Evolutionary conservation across 306 rosid genomes (phyloP), one percentile per base, ranked within the genome.

Genomic region (Arachis hypogaea): DNA sequence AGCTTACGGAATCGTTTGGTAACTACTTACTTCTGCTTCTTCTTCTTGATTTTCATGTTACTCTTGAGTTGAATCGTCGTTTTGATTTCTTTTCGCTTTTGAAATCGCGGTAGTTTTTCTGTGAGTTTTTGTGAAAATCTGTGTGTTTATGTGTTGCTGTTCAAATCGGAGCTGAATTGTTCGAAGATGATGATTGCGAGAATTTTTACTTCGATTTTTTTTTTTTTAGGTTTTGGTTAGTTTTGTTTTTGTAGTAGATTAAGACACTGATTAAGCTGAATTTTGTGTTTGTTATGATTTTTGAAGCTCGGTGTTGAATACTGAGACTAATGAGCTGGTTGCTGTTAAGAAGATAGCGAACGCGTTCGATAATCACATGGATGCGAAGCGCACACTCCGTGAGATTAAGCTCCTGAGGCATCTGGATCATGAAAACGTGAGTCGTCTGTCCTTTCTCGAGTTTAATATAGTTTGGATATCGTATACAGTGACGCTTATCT

Each of bases 341-440:
- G 98, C 98, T 64, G 72, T 94, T 42, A 94, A 94, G 93, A 94
- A 94, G 80, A 94, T 94, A 30, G 95, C 97, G 30, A 94, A 92
- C 84, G 96, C 97, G 46, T 92, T 92, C 30, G 97, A 94, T 61
- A 92, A 85, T 77, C 95, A 86, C 81, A 94, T 90, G 99, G 97
- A 94, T 51, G 99, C 99, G 5, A 92, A 94, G 92, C 96, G 99
- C 30, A 94, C 97, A 51, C 97, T 94, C 30, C 90, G 99, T 57
- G 99, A 94, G 95, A 94, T 94, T 74, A 94, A 94, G 96, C 95
- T 94, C 79, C 99, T 94, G 42, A 87, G 88, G 22, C 97, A 94
- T 86, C 79, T 94, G 80, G 96, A 94, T 83, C 99, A 94, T 64
- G 99, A 92, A 86, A 94, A 94, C 64, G 99, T 94, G 78, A 90